phyloP scores from a whole-genome alignment of 768 basidiomycete genomes.

The Pholiota molesta region DNA sequence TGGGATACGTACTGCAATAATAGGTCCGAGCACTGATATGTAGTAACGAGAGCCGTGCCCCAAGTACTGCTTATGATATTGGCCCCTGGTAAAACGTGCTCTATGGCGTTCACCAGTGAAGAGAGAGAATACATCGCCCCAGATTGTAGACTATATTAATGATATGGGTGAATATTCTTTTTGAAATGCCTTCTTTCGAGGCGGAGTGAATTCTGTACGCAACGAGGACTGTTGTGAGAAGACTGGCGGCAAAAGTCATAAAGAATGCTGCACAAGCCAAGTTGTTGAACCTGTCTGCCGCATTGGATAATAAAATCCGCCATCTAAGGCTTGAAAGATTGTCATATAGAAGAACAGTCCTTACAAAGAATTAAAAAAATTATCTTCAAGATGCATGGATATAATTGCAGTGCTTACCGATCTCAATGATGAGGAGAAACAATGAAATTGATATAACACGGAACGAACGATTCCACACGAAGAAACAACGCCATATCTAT shows the following conservation, averaged over 20 bases:
- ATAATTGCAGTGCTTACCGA: not conserved
- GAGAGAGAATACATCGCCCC: not conserved
- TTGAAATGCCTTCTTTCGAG: too few species aligned
- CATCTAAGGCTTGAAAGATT: not conserved
- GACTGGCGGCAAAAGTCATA: not conserved
- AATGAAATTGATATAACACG: not conserved
- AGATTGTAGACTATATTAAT: too few species aligned
- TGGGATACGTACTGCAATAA: too few species aligned
- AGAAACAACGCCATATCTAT: constrained; percentile 3
- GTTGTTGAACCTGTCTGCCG: not conserved
- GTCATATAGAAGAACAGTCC: not conserved
- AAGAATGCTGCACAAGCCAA: not conserved
- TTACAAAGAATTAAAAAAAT: not conserved
- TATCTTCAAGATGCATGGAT: not conserved
- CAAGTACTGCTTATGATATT: too few species aligned
- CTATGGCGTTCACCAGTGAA: not conserved
- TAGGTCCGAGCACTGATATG: too few species aligned
- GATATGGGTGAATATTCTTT: too few species aligned
- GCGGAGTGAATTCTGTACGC: not conserved
- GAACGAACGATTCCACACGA: not conserved
- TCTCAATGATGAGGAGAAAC: not conserved
- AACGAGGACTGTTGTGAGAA: not conserved
- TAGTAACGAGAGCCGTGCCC: too few species aligned
- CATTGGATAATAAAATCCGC: too few species aligned
- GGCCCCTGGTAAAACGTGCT: too few species aligned